Evolutionary conservation across 345 rosid species (phyloP).

Genomic region (Crucihimalaya himalaica): DNA sequence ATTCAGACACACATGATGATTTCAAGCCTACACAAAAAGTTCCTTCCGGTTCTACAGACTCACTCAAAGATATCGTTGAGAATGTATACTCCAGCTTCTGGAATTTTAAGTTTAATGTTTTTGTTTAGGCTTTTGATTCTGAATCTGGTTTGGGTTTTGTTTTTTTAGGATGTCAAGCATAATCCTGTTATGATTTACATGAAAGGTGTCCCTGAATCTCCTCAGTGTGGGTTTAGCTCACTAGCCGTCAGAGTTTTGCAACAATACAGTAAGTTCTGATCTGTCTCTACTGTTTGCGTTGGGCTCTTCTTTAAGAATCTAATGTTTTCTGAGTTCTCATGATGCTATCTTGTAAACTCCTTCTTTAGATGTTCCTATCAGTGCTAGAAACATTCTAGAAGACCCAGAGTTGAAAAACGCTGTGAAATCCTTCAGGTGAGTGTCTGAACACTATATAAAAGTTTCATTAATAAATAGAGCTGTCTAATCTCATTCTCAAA

Average conservation of each 20-base stretch:
- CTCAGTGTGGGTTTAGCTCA: slow-evolving; percentile 96
- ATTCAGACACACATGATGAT: slow-evolving; percentile 87
- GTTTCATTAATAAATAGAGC: not conserved
- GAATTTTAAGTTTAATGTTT: not conserved
- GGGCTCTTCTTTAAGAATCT: not conserved
- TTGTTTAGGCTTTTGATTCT: not conserved
- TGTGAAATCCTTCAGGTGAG: slow-evolving; percentile 83
- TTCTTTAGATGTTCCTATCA: slow-evolving; percentile 67
- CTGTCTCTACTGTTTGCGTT: not conserved
- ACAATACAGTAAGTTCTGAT: slow-evolving; percentile 63
- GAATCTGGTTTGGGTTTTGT: slow-evolving; percentile 28
- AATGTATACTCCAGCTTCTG: slow-evolving; percentile 47
- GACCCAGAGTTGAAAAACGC: slow-evolving; percentile 81
- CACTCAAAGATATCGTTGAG: slow-evolving; percentile 72
- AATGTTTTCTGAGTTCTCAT: not conserved
- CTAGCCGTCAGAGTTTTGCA: slow-evolving; percentile 84
- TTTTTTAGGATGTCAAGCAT: slow-evolving; percentile 77
- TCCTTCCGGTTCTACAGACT: slow-evolving; percentile 45
- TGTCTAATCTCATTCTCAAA: not conserved
- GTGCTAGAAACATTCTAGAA: slow-evolving; percentile 90
- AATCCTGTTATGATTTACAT: slow-evolving; percentile 92
- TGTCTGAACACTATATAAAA: not conserved
- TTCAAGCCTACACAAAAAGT: slow-evolving; percentile 68
- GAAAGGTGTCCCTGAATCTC: slow-evolving; percentile 93
- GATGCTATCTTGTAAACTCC: not conserved